phyloP scores from a whole-genome alignment of 1,284 basidiomycete species.

The Pyrrhoderma noxium region DNA sequence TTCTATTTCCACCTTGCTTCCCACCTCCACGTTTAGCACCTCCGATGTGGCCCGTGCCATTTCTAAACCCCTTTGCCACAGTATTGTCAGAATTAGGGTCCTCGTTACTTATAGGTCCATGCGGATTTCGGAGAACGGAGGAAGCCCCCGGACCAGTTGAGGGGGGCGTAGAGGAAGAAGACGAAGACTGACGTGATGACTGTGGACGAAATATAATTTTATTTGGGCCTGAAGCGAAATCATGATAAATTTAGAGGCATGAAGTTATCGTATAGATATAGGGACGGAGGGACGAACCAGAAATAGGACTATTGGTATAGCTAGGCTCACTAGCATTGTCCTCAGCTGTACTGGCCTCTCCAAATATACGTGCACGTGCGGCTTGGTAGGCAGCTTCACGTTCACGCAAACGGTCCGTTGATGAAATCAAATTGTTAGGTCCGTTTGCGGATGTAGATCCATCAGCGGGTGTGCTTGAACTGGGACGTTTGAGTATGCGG shows the following conservation, averaged over 20 bases:
- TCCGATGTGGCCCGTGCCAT: neutral
- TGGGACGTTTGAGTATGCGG: constrained; percentile 22
- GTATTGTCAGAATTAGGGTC: neutral
- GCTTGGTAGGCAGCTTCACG: constrained; percentile 22
- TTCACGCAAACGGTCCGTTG: constrained; percentile 18
- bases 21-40: neutral
- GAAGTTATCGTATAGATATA: too few relatives aligned
- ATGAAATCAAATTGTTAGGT: neutral
- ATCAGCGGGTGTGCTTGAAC: neutral
- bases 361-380: constrained; percentile 23
- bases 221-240: neutral
- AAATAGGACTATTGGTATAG: too few relatives aligned
- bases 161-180: too few relatives aligned
- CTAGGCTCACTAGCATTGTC: too few relatives aligned
- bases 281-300: too few relatives aligned
- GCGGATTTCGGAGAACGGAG: constrained; percentile 19
- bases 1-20: too few relatives aligned
- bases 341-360: too few relatives aligned
- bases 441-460: constrained; percentile 2
- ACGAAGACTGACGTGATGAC: too few relatives aligned
- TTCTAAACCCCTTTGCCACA: constrained; percentile 10
- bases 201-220: too few relatives aligned
- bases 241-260: too few relatives aligned
- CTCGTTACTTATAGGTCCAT: constrained; percentile 12
- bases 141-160: neutral